phyloP scores from a whole-genome alignment of 1,284 basidiomycete species.

The Fomitiporia mediterranea region DNA sequence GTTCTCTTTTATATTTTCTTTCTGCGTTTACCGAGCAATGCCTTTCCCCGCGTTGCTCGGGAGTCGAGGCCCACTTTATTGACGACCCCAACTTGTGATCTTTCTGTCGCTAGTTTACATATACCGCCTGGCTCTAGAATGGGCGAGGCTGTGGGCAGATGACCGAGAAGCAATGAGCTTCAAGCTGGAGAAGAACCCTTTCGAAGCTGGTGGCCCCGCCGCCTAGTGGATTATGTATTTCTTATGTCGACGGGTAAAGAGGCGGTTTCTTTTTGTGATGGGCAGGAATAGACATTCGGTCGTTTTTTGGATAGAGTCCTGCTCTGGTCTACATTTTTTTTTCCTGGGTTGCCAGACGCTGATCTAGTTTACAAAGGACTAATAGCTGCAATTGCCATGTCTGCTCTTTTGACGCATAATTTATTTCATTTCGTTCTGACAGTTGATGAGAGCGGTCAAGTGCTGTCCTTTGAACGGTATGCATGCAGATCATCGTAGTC shows the following conservation, averaged over 20 bases:
- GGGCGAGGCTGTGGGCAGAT: slow-evolving; percentile 79
- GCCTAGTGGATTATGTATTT: slow-evolving; percentile 16
- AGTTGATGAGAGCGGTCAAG: neutral
- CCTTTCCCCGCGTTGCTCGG: neutral
- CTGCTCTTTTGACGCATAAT: neutral
- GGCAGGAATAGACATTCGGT: neutral
- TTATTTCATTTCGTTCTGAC: neutral
- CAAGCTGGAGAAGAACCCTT: slow-evolving; percentile 10
- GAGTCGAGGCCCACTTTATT: neutral
- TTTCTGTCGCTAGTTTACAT: slow-evolving; percentile 56
- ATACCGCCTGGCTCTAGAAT: slow-evolving; percentile 87
- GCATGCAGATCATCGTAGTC: neutral
- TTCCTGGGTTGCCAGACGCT: too few species aligned
- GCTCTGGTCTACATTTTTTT: too few species aligned
- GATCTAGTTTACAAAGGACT: neutral
- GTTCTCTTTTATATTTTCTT: slow-evolving; percentile 28
- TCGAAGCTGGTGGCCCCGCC: neutral
- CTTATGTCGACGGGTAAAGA: slow-evolving; percentile 10
- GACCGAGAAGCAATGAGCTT: slow-evolving; percentile 72
- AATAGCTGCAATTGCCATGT: neutral
- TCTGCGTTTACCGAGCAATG: neutral
- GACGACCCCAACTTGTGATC: neutral
- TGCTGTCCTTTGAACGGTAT: neutral
- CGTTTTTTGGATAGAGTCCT: too few species aligned
- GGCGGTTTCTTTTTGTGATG: neutral